These are phyloP conservation scores for Hericium coralloides DNA, from an alignment of 768 basidiomycete species.

Conservation along the genomic window DNA sequence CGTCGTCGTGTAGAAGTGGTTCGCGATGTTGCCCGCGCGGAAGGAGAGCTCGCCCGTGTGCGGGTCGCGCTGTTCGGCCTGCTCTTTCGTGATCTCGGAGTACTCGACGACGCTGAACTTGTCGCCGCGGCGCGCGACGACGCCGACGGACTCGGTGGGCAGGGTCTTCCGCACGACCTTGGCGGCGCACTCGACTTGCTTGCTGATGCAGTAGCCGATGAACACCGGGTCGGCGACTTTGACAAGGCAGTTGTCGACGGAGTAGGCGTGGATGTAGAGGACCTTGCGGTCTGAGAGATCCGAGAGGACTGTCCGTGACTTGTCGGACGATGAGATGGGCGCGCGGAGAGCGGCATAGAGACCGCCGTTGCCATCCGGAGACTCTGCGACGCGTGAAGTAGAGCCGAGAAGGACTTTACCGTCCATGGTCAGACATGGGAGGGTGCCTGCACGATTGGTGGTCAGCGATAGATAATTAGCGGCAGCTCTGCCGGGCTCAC, in stretches of 20 bases:
- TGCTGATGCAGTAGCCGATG: slow-evolving; percentile 87
- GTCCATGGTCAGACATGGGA: slow-evolving; percentile 90
- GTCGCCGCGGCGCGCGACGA: slow-evolving; percentile 76
- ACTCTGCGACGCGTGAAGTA: slow-evolving; percentile 75
- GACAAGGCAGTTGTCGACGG: slow-evolving; percentile 99
- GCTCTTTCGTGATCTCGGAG: slow-evolving; percentile 86
- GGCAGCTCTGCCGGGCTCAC: slow-evolving; percentile 31
- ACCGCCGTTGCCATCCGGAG: slow-evolving; percentile 97
- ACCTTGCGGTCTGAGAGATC: slow-evolving; percentile 72
- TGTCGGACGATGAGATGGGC: slow-evolving; percentile 53
- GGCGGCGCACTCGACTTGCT: slow-evolving; percentile 84
- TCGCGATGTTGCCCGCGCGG: slow-evolving; percentile 95
- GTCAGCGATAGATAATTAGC: neutral
- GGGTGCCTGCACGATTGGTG: slow-evolving; percentile 54
- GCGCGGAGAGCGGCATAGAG: slow-evolving; percentile 88
- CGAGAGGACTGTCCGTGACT: slow-evolving; percentile 67
- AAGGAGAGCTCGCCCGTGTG: slow-evolving; percentile 73
- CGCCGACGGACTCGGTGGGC: slow-evolving; percentile 90
- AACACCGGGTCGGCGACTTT: slow-evolving; percentile 96
- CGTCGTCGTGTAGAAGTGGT: slow-evolving; percentile 91
- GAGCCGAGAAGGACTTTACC: slow-evolving; percentile 89
- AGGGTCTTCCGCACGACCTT: slow-evolving; percentile 90
- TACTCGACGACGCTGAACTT: slow-evolving; percentile 95
- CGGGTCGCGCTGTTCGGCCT: slow-evolving; percentile 67
- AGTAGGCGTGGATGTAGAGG: slow-evolving; percentile 88